Percentiles rank a stretch among this genome's conserved stretches.
Evolutionary conservation across 371 early-diverging fungal species (phyloP).

Genomic region (Apophysomyces sp.): DNA sequence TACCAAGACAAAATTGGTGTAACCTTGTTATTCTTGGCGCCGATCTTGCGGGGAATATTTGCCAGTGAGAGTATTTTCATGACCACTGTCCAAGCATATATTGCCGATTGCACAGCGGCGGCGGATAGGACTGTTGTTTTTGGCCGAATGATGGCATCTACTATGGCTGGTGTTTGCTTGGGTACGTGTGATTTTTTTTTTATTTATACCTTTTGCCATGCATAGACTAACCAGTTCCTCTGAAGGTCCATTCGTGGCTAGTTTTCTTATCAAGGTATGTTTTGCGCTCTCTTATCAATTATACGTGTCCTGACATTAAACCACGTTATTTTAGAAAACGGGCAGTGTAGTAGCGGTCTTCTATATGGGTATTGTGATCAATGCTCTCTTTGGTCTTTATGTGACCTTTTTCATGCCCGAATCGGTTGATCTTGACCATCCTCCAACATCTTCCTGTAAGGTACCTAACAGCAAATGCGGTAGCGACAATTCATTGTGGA

Average conservation of each 20-base stretch:
- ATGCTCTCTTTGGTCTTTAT: constrained; percentile 22
- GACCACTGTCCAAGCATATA: constrained; percentile 39
- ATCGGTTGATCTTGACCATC: constrained; percentile 20
- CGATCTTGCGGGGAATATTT: constrained; percentile 36
- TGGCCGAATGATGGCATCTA: constrained; percentile 29
- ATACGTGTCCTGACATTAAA: background rate
- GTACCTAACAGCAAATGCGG: background rate
- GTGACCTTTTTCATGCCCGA: constrained; percentile 40
- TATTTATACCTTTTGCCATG: background rate
- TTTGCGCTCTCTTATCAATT: background rate
- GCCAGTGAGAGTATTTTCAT: constrained; percentile 34
- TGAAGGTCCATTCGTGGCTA: constrained; percentile 25
- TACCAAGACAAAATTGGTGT: constrained; percentile 31
- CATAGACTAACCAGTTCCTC: background rate
- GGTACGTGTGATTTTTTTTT: constrained; percentile 11
- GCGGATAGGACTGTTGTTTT: constrained; percentile 26
- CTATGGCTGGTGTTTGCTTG: constrained; percentile 24
- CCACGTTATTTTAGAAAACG: constrained; percentile 14
- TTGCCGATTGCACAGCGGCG: constrained; percentile 41
- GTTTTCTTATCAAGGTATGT: constrained; percentile 23
- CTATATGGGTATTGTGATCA: constrained; percentile 26
- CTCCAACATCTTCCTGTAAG: background rate
- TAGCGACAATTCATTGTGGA: constrained; percentile 10
- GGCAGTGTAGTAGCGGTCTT: constrained; percentile 28
- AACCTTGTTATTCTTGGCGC: constrained; percentile 28